These are phyloP conservation scores for Botryotinia calthae DNA, from an alignment of 2,329 filamentous ascomycete species.

Conservation along the genomic window DNA sequence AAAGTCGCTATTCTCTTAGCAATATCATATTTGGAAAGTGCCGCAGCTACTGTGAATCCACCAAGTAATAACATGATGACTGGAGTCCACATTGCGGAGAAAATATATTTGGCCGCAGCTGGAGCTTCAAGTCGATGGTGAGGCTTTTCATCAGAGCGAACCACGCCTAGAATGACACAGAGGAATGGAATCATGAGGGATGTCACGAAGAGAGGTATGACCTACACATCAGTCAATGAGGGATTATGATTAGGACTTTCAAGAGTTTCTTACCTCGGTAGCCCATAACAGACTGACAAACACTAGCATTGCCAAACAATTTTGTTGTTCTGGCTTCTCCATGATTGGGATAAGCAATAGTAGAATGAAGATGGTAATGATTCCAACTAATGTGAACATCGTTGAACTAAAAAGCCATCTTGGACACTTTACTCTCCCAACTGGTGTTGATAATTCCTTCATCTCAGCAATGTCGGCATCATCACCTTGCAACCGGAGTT, in stretches of 20 bases:
- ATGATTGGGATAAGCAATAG: slow-evolving; percentile 79
- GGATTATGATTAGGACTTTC: slow-evolving; percentile 26
- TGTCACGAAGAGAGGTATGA: slow-evolving; percentile 95
- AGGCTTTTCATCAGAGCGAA: slow-evolving; percentile 71
- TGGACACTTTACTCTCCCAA: slow-evolving; percentile 74
- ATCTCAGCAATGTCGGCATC: slow-evolving; percentile 60
- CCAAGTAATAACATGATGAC: slow-evolving; percentile 98
- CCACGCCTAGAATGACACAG: slow-evolving; percentile 80
- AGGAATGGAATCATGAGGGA: slow-evolving; percentile 92
- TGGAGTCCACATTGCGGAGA: slow-evolving; percentile 97
- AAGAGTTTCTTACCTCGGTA: slow-evolving; percentile 66
- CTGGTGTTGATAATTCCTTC: slow-evolving; percentile 73
- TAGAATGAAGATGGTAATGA: slow-evolving; percentile 69
- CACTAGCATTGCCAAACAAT: slow-evolving; percentile 88
- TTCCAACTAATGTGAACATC: slow-evolving; percentile 71
- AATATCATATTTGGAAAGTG: slow-evolving; percentile 94
- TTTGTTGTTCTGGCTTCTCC: slow-evolving; percentile 86
- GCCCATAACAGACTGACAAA: slow-evolving; percentile 96
- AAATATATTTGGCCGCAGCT: slow-evolving; percentile 78
- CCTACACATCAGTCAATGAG: slow-evolving; percentile 48
- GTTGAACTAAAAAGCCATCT: slow-evolving; percentile 80
- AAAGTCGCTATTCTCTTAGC: slow-evolving; percentile 97
- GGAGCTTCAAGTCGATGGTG: slow-evolving; percentile 73
- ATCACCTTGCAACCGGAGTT: slow-evolving; percentile 79
- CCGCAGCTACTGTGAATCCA: slow-evolving; percentile 93